Evolutionary conservation across 129 eudicot species (phyloP).

Genomic region (Centaurea solstitialis): DNA sequence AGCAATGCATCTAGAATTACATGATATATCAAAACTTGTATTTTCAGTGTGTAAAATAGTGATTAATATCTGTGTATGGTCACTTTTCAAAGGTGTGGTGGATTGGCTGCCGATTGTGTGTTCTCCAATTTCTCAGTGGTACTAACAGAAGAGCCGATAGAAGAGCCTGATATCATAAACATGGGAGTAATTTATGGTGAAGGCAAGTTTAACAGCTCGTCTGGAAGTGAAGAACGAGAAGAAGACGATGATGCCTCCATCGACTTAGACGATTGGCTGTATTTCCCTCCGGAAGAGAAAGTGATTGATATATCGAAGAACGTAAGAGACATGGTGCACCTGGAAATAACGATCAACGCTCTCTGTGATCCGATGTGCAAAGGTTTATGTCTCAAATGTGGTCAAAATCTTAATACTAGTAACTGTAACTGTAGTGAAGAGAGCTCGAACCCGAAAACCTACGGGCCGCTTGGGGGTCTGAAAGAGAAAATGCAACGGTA

Average conservation of each 20-base stretch:
- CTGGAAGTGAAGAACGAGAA: constrained; percentile 28
- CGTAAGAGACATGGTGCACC: constrained; percentile 79
- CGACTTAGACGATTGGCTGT: constrained; percentile 73
- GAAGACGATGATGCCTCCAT: constrained; percentile 55
- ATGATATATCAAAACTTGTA: background rate
- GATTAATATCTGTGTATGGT: background rate
- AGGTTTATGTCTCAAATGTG: constrained; percentile 78
- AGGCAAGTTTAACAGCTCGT: constrained; percentile 18
- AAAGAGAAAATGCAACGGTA: constrained; percentile 60
- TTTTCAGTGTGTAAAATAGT: background rate
- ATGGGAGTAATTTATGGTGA: constrained; percentile 70
- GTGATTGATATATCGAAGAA: constrained; percentile 79
- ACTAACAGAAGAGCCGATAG: constrained; percentile 75
- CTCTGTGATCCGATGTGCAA: constrained; percentile 73
- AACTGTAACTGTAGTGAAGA: constrained; percentile 55
- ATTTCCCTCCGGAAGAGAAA: constrained; percentile 78
- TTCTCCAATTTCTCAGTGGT: constrained; percentile 75
- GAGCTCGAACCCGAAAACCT: constrained; percentile 32
- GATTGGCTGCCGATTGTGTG: constrained; percentile 69
- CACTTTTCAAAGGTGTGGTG: constrained; percentile 66
- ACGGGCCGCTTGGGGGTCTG: constrained; percentile 71
- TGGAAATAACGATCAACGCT: constrained; percentile 69
- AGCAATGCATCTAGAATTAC: background rate
- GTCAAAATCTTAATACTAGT: constrained; percentile 63
- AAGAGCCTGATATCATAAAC: constrained; percentile 71